phyloP scores from a whole-genome alignment of 176 grass and related monocot species.

The Dactylis glomerata region DNA sequence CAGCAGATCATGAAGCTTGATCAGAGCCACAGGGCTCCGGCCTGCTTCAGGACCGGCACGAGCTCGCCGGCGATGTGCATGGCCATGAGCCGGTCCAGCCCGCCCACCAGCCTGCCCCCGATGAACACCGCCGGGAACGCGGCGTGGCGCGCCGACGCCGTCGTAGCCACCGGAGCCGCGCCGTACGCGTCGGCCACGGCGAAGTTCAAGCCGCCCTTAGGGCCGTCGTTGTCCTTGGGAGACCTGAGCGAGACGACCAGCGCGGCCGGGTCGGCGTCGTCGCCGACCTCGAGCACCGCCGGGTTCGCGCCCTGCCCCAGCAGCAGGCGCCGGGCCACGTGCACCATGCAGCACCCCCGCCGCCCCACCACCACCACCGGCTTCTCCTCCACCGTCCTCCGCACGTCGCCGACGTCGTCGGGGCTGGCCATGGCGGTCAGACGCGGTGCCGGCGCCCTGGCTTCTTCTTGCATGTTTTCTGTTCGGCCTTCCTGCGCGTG shows the following conservation, averaged over 20 bases:
- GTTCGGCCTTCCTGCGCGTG: neutral
- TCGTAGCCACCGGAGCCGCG: slow-evolving; percentile 13
- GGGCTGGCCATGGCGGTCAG: neutral
- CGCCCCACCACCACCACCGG: slow-evolving; percentile 72
- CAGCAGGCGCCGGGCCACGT: slow-evolving; percentile 60
- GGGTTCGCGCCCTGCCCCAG: slow-evolving; percentile 62
- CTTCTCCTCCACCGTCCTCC: slow-evolving; percentile 55
- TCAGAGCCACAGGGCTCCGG: slow-evolving; percentile 74
- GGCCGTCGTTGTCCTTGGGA: neutral
- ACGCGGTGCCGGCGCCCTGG: neutral
- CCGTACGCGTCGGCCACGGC: neutral
- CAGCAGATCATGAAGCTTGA: neutral
- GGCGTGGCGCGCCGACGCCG: neutral
- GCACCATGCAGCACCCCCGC: slow-evolving; percentile 71
- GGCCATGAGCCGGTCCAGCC: slow-evolving; percentile 66
- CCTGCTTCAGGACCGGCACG: slow-evolving; percentile 65
- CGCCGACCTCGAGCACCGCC: slow-evolving; percentile 60
- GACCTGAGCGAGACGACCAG: slow-evolving; percentile 33
- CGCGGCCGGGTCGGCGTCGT: slow-evolving; percentile 36
- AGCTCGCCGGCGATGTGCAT: slow-evolving; percentile 74
- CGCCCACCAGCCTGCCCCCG: slow-evolving; percentile 62
- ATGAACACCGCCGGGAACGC: slow-evolving; percentile 62
- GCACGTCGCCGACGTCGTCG: slow-evolving; percentile 26
- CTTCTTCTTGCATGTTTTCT: neutral
- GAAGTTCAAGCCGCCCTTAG: neutral